Evolutionary conservation across 2,329 filamentous ascomycete genomes (phyloP), one percentile per base, ranked within the genome.

Genomic region (Trichoderma arundinaceum): DNA sequence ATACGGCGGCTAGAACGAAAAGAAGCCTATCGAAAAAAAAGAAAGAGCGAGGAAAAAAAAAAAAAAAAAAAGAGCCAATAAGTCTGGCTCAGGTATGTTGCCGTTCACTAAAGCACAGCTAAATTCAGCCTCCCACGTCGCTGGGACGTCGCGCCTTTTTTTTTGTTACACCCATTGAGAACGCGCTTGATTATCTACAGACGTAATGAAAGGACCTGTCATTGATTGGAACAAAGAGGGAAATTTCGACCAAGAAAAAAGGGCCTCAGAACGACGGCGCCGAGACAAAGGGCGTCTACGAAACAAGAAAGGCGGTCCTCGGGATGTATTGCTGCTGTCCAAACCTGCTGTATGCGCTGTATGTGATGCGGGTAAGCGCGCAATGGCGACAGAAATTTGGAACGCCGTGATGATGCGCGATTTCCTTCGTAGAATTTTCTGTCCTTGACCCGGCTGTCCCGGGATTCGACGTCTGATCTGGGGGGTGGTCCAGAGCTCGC

Each of bases 401-500:
- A 9, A 54, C 12, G 9, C 33, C 17, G 17, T 41, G 52, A 41
- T 54, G 52, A 54, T 63, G 60, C 60, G 60, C 49, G 49, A 63
- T 63, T 63, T 63, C 60, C 60, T 63, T 54, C 49, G 60, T 63
- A 63, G 39, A 63, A 46, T 53, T 54, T 54, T 54, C 60, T 63
- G 48, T 32, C 48, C 48, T 33, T 38, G 39, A 58, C 33, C 60
- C 60, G 60, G 60, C 60, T 63, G 60, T 63, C 60, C 49, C 60
- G 60, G 60, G 60, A 63, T 53, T 22, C 49, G n/a, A 51, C 32
- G 19, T 60, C 22, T 44, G 59, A 44, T 53, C 48, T 43, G 56
- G 56, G 56, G 56, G 56, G 28, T 52, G 19, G 19, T 15, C 32
- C 43, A 39, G 35, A 28, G 46, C 41, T 49, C 57, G 43, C 33